Base-by-base conservation (phyloP, 768 basidiomycete species). In the Trametes gibbosa region DNA sequence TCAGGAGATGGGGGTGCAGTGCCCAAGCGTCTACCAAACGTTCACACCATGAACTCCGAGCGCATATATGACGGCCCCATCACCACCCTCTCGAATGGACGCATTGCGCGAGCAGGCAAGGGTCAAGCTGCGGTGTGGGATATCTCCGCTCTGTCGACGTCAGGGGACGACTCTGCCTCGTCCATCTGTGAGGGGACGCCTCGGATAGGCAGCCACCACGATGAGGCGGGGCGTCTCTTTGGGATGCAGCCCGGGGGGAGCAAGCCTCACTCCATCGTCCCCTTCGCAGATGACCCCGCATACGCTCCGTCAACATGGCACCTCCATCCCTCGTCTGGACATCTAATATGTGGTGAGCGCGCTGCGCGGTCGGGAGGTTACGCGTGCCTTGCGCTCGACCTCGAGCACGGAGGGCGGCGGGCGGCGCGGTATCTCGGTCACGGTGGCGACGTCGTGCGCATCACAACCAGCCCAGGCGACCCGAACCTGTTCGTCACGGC, bases 121-220 rank as follows among this genome's bases (percentile, higher is more conserved):
- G 75, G 76, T 7, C 53, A 60, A 7, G 66, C 71, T 13, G 72
- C 64, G 1, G 50, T 76, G 8, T 79, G 78, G 79, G 68, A 74
- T 24, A 23, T 78, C n/a, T 71, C n/a, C n/a, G n/a, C n/a, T n/a
- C n/a, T n/a, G n/a, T n/a, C 75, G 23, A 42, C 35, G 0, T 63
- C 74, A 7, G 65, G 61, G 5, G 35, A 40, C 6, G 24, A 71
- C n/a, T n/a, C n/a, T n/a, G n/a, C n/a, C n/a, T n/a, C n/a, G n/a
- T n/a, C n/a, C 66, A 8, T 32, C 65, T 56, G 16, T 60, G 63
- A 72, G 25, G 62, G 57, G 6, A 39, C 56, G 65, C 6, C 69
- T 72, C 49, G 75, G 6, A 13, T 39, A 8, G 10, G 37, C 29
- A 32, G 29, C 29, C 4, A 10, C 29, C n/a, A 35, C 34, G 34